phyloP scores from a whole-genome alignment of 2,329 filamentous ascomycete species.

The Pestalotiopsis sp. region DNA sequence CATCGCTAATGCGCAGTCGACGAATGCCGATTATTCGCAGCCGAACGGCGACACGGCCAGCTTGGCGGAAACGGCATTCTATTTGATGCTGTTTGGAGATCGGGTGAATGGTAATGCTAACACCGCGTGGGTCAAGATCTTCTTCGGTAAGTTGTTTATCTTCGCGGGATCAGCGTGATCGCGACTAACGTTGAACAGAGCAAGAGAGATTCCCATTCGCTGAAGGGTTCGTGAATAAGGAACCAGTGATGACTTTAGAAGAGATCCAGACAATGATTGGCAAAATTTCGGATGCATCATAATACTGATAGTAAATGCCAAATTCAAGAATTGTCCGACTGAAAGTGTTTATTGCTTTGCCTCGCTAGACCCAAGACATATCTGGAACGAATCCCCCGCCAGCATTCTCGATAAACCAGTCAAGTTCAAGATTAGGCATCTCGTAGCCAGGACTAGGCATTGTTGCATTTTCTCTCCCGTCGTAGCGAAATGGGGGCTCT shows the following conservation, averaged over 20 bases:
- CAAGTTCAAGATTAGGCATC: neutral
- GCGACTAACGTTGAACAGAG: neutral
- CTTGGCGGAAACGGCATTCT: constrained; percentile 4
- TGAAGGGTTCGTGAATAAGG: neutral
- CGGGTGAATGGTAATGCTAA: neutral
- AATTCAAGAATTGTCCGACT: too few species aligned
- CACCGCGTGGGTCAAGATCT: neutral
- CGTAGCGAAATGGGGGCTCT: too few species aligned
- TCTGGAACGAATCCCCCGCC: neutral
- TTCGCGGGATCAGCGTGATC: neutral
- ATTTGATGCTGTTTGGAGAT: constrained; percentile 5
- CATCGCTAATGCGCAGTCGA: constrained; percentile 21
- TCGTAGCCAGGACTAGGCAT: neutral
- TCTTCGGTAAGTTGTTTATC: neutral
- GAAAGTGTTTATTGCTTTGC: too few species aligned
- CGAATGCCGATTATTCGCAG: constrained; percentile 19
- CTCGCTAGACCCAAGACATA: neutral
- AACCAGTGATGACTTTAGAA: neutral
- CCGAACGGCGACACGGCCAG: neutral
- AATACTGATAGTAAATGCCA: neutral
- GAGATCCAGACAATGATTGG: neutral
- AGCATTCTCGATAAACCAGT: neutral
- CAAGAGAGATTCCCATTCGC: constrained; percentile 3
- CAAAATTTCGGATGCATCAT: neutral
- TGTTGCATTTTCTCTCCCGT: neutral